Percentiles rank a stretch among this genome's conserved stretches.
Evolutionary conservation across 2,329 filamentous ascomycete species (phyloP).

Genomic region (Pseudogymnoascus sp.): DNA sequence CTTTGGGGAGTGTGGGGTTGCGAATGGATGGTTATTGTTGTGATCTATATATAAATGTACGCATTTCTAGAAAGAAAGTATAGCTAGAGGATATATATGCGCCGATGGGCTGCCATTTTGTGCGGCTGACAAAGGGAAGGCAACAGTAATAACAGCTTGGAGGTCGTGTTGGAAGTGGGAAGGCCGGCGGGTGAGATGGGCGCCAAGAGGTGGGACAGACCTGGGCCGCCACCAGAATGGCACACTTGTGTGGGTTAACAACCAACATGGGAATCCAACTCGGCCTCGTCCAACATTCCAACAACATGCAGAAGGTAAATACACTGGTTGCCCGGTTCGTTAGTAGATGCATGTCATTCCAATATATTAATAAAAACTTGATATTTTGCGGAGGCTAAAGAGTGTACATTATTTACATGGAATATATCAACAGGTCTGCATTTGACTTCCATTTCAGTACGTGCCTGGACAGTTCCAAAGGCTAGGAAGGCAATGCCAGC

Average conservation of each 20-base stretch:
- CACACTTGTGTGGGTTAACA: not conserved
- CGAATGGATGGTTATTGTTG: not conserved
- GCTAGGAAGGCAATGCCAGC: constrained; percentile 3
- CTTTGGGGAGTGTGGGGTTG: not conserved
- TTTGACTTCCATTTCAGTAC: not conserved
- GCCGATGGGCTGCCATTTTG: not conserved
- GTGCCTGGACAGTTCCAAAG: constrained; percentile 8
- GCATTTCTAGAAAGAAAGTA: not conserved
- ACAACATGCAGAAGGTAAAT: not conserved
- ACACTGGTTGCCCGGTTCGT: not conserved
- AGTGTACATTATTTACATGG: not conserved
- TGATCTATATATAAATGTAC: not conserved
- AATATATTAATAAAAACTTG: not conserved
- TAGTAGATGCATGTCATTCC: not conserved
- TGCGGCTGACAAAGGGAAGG: not conserved
- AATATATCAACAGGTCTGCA: constrained; percentile 1
- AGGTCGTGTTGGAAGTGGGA: not conserved
- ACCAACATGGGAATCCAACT: not conserved
- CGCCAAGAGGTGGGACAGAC: not conserved
- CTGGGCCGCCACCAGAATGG: not conserved
- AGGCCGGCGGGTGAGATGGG: not conserved
- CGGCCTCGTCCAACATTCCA: not conserved
- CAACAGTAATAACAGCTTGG: not conserved
- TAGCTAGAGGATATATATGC: not conserved
- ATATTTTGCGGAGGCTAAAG: not conserved